Conservation (phyloP, 1,284 basidiomycete genomes). For the Golubevia pallescens region DNA sequence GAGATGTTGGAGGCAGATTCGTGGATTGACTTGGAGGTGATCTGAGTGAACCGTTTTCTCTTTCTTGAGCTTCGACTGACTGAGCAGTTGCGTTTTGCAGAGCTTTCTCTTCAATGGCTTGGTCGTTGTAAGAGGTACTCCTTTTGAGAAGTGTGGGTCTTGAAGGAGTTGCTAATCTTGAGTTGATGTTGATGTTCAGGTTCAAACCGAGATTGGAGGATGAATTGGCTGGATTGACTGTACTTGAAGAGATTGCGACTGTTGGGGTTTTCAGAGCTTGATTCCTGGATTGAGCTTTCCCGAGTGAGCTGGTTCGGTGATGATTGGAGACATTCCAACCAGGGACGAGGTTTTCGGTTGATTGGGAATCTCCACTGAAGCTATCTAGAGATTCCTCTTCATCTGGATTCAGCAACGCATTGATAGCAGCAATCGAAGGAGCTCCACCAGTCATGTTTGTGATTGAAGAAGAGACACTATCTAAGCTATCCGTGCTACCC, state of each 20-base stretch:
- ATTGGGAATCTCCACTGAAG: background rate
- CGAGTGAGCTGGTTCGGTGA: background rate
- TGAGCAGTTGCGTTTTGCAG: background rate
- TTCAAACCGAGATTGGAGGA: no score
- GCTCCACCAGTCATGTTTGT: conserved; percentile 31
- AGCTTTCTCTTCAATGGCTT: background rate
- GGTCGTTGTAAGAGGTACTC: background rate
- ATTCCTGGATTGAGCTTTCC: background rate
- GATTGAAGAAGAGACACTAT: conserved; percentile 41
- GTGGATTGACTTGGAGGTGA: no score
- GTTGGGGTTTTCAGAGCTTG: no score
- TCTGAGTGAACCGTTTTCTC: no score
- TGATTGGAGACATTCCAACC: background rate
- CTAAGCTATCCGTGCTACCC: conserved; percentile 39
- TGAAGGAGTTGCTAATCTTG: no score
- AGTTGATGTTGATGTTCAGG: no score
- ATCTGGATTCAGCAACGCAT: background rate
- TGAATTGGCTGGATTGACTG: no score
- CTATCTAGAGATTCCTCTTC: background rate
- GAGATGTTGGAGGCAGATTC: no score
- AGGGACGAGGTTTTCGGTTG: background rate
- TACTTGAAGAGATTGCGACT: no score
- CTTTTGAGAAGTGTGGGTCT: no score
- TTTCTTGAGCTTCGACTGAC: no score
- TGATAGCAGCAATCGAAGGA: conserved; percentile 9